phyloP scores from a whole-genome alignment of 352 stramenopile species.

The Hyaloperonospora arabidopsidis region DNA sequence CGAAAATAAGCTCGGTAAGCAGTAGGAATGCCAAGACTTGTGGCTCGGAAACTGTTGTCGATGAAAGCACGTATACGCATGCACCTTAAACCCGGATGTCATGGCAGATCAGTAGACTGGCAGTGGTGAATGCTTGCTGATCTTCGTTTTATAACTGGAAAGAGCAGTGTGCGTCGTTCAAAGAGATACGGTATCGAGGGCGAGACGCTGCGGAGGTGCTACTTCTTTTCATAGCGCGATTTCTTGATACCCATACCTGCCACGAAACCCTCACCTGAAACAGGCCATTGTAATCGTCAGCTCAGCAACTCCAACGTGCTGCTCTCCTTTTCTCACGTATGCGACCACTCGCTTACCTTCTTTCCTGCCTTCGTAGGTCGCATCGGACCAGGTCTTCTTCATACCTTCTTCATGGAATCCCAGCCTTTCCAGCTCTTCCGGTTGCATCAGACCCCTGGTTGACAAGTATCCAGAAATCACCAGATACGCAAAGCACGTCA shows the following conservation, averaged over 20 bases:
- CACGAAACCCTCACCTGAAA: conserved; percentile 68
- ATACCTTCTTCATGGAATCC: conserved; percentile 80
- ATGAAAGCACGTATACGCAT: too few species aligned
- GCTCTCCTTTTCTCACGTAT: neutral
- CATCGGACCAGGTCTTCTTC: conserved; percentile 48
- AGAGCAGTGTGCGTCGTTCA: conserved; percentile 10
- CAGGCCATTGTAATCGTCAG: neutral
- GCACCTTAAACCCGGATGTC: too few species aligned
- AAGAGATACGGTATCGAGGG: too few species aligned
- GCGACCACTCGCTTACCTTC: conserved; percentile 67
- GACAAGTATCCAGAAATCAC: conserved; percentile 6
- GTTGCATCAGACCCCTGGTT: conserved; percentile 70
- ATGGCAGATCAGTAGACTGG: too few species aligned
- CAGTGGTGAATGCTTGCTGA: too few species aligned
- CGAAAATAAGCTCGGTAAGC: too few species aligned
- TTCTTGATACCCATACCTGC: conserved; percentile 71
- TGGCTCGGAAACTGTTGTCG: too few species aligned
- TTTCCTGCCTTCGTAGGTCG: conserved; percentile 58
- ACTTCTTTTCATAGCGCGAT: conserved; percentile 52
- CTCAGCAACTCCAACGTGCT: neutral
- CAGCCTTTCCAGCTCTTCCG: conserved; percentile 74
- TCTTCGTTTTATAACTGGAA: too few species aligned
- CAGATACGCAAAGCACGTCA: conserved; percentile 1
- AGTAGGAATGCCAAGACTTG: too few species aligned
- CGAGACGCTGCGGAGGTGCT: neutral